Evolutionary conservation across 2,329 filamentous ascomycete genomes (phyloP), one percentile per base, ranked within the genome.

Genomic region (Talaromyces sp.): DNA sequence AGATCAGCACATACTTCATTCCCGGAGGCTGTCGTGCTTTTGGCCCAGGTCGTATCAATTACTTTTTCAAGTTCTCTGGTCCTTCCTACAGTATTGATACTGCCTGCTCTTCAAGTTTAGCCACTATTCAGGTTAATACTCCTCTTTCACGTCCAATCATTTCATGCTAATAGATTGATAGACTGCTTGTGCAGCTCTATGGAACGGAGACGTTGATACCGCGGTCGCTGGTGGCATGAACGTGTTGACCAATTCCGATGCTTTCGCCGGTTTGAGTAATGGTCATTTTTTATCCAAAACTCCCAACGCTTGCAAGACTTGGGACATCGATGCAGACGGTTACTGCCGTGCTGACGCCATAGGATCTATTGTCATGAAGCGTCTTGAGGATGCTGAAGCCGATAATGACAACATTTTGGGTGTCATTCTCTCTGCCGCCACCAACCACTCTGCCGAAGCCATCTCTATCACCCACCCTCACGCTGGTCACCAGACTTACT

Each of bases 401-500:
- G 91, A 95, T 71, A 88, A 90, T 66, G 92, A 95, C 62, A 76
- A 76, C 0, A 79, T 83, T 47, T 83, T 93, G n/a, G 91, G 88
- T 16, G 88, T 91, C 68, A 90, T 97, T 58, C 82, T 90, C 0
- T 90, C 88, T 33, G 86, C 88, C 0, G 85, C 87, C 4, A 95
- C 91, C 58, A 96, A 95, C 19, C 43, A 47, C 19, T 47, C 43
- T 3, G 43, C 43, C 13, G 43, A 47, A 19, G 43, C 43, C 22
- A 87, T 92, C 22, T 93, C 91, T 1, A 95, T 96, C 72, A 95
- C 91, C 0, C 90, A 92, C 65, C 92, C 92, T 1, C 91, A 95
- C 74, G 90, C 87, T 3, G 89, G 87, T 14, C 89, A 90, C 0
- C 92, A 96, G 75, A 87, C 90, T 13, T 82, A 85, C 57, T 79